Conservation (phyloP, 1,139 yeast genomes). For the Eremothecium coryli region DNA sequence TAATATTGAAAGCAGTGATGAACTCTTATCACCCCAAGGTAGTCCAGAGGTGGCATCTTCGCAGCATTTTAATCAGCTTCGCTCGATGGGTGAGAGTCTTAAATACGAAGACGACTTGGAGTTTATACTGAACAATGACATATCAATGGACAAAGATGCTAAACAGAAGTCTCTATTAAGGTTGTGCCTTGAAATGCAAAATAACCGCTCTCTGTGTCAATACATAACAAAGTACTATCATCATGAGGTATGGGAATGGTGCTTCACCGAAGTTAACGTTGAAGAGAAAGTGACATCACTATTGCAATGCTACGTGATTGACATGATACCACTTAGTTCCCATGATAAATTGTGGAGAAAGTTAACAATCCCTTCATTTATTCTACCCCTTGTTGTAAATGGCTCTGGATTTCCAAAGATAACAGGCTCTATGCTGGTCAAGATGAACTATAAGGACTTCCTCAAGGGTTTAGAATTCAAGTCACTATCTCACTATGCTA, state of each 20-base stretch:
- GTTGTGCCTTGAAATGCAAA: conserved; percentile 15
- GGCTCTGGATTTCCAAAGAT: conserved; percentile 7
- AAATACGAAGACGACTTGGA: conserved; percentile 28
- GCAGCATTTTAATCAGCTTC: conserved; percentile 22
- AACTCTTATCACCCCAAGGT: conserved; percentile 6
- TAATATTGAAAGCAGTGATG: conserved; percentile 8
- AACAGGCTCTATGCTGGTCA: conserved; percentile 13
- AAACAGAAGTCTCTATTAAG: conserved; percentile 14
- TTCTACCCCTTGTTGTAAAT: conserved; percentile 7
- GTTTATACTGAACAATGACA: conserved; percentile 14
- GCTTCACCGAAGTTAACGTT: conserved; percentile 8
- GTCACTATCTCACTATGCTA: conserved; percentile 13
- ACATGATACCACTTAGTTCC: conserved; percentile 4
- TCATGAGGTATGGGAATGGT: conserved; percentile 20
- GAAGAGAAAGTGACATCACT: conserved; percentile 10
- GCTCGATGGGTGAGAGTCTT: conserved; percentile 22
- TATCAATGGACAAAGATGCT: conserved; percentile 5
- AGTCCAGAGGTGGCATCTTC: conserved; percentile 5
- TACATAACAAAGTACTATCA: conserved; percentile 16
- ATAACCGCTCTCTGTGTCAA: conserved; percentile 14
- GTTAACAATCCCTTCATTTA: conserved; percentile 8
- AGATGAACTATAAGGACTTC: conserved; percentile 18
- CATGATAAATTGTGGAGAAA: conserved; percentile 5
- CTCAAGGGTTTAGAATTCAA: conserved; percentile 9
- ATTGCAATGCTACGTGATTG: conserved; percentile 14